Conservation (phyloP, 2,329 filamentous ascomycete genomes). For the Pseudopyricularia javanii region DNA sequence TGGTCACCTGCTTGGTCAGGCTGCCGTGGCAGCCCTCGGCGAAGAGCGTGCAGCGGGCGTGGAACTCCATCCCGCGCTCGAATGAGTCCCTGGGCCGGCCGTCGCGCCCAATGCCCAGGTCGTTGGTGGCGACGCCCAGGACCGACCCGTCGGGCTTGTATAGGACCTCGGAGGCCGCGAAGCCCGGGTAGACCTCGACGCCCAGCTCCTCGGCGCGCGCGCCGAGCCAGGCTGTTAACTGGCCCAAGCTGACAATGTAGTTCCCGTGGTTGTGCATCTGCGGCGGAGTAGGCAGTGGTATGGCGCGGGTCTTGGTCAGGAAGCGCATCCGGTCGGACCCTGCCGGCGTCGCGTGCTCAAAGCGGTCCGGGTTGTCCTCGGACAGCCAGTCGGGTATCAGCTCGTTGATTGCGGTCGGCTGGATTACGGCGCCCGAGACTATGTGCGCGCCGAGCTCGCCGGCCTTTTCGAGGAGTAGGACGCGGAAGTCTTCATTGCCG, state of each 20-base stretch:
- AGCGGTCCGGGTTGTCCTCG: conserved; percentile 77
- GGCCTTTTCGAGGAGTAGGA: conserved; percentile 87
- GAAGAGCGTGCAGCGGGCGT: conserved; percentile 74
- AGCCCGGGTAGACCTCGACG: conserved; percentile 92
- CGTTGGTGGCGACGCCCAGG: conserved; percentile 89
- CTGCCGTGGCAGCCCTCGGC: conserved; percentile 94
- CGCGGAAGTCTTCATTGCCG: conserved; percentile 90
- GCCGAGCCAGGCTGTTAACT: conserved; percentile 90
- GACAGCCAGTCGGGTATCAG: conserved; percentile 88
- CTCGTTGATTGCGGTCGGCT: conserved; percentile 79
- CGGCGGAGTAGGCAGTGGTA: conserved; percentile 77
- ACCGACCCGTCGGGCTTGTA: conserved; percentile 82
- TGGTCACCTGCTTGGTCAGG: conserved; percentile 86
- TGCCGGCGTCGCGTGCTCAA: conserved; percentile 77
- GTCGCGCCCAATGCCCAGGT: conserved; percentile 70
- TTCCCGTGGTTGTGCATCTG: conserved; percentile 99
- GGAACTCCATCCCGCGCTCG: conserved; percentile 97
- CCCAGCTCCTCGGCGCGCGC: conserved; percentile 94
- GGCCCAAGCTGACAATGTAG: conserved; percentile 91
- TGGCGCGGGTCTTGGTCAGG: conserved; percentile 66
- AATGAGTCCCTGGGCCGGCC: conserved; percentile 83
- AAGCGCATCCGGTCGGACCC: conserved; percentile 84
- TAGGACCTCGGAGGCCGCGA: conserved; percentile 84
- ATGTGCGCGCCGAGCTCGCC: conserved; percentile 92
- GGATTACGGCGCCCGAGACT: conserved; percentile 87